Evolutionary conservation across 257 asterid genomes (phyloP).

Genomic region (Plectranthus barbatus): DNA sequence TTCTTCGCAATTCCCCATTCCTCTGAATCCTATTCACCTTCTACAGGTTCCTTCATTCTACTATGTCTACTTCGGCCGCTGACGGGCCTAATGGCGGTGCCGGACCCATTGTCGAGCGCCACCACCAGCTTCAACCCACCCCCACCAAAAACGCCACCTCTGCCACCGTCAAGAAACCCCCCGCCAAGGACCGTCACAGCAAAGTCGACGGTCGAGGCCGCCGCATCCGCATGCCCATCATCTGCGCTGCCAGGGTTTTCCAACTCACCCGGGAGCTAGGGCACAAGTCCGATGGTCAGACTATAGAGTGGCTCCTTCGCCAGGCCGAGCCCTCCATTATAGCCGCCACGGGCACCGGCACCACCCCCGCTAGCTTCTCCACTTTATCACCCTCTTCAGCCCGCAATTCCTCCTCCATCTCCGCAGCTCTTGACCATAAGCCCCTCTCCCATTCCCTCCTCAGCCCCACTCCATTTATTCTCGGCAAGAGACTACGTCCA

Average conservation of each 20-base stretch:
- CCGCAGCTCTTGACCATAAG: constrained; percentile 57
- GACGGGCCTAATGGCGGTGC: constrained; percentile 31
- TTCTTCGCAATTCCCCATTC: too few species aligned
- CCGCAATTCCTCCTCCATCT: constrained; percentile 20
- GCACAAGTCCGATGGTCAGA: constrained; percentile 95
- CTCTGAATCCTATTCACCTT: constrained; percentile 14
- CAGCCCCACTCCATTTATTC: constrained; percentile 69
- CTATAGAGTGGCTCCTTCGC: constrained; percentile 95
- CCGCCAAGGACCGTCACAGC: constrained; percentile 96
- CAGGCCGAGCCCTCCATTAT: constrained; percentile 97
- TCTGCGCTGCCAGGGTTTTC: constrained; percentile 94
- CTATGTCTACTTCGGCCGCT: constrained; percentile 39
- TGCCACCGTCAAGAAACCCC: constrained; percentile 70
- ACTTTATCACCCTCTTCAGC: constrained; percentile 33
- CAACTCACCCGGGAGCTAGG: constrained; percentile 82
- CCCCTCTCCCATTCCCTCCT: constrained; percentile 46
- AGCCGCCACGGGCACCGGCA: constrained; percentile 97
- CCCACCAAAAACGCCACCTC: too few species aligned
- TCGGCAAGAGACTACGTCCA: constrained; percentile 76
- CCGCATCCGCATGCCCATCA: constrained; percentile 96
- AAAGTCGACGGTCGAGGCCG: constrained; percentile 95
- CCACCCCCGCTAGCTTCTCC: constrained; percentile 83
- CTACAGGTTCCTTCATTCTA: background rate
- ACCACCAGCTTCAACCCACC: constrained; percentile 25
- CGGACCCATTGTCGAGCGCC: constrained; percentile 17